These are phyloP conservation scores for Corylus americana DNA, from an alignment of 306 rosid species.

Conservation along the genomic window DNA sequence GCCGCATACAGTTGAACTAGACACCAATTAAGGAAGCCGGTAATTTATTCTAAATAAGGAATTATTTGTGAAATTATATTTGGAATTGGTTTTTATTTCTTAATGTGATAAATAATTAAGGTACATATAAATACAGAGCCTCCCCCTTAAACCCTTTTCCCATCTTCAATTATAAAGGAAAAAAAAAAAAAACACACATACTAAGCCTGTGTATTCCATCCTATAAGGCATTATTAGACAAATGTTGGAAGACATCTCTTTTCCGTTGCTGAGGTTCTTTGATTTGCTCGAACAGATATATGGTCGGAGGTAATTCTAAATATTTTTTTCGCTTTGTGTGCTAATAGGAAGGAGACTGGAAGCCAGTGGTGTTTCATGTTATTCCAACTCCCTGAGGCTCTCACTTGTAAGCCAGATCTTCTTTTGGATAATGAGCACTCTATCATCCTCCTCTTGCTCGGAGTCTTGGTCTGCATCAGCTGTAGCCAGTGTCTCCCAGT, in stretches of 20 bases:
- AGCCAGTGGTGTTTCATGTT: slow-evolving; percentile 15
- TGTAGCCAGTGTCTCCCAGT: slow-evolving; percentile 74
- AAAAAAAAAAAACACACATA: no score
- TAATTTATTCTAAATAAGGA: no score
- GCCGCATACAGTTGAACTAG: neutral
- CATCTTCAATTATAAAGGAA: no score
- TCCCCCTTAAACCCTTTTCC: no score
- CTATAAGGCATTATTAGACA: no score
- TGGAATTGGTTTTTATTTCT: no score
- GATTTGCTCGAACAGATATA: neutral
- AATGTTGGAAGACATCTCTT: no score
- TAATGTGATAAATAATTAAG: no score
- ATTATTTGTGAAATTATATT: no score
- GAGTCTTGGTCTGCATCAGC: slow-evolving; percentile 38
- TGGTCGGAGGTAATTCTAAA: neutral
- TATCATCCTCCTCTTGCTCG: slow-evolving; percentile 47
- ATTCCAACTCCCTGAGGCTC: slow-evolving; percentile 60
- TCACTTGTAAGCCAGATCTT: slow-evolving; percentile 81
- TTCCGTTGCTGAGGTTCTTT: neutral
- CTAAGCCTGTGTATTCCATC: no score
- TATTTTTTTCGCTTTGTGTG: neutral
- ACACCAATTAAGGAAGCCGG: no score
- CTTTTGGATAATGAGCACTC: slow-evolving; percentile 72
- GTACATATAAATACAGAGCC: no score
- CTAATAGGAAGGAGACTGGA: neutral